These are phyloP conservation scores for Rubroboletus pulcherrimus DNA, from an alignment of 768 basidiomycete species.

Conservation along the genomic window DNA sequence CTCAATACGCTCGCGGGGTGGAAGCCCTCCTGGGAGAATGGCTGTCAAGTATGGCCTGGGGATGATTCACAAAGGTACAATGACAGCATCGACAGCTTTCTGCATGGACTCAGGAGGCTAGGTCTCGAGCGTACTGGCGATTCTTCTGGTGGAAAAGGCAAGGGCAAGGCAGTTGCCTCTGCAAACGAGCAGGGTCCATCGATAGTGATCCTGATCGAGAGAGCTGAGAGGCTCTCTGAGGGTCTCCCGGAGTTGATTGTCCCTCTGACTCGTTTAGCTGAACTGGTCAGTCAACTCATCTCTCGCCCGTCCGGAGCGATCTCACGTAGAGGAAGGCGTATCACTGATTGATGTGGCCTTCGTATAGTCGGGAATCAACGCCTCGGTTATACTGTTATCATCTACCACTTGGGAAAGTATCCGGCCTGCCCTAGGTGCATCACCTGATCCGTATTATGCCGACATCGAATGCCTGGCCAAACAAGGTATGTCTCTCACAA, in stretches of 20 bases:
- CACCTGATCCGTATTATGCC: constrained; percentile 70
- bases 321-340: neutral
- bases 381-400: constrained; percentile 63
- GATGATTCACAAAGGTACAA: constrained; percentile 48
- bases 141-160: constrained; percentile 24
- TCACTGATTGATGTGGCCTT: constrained; percentile 5
- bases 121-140: constrained; percentile 20
- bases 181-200: constrained; percentile 15
- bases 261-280: constrained; percentile 66
- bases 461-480: constrained; percentile 52
- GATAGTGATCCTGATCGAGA: constrained; percentile 62
- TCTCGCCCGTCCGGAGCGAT: neutral
- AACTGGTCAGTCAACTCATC: constrained; percentile 49
- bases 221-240: constrained; percentile 64
- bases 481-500: constrained; percentile 43
- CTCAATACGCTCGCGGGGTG: constrained; percentile 59
- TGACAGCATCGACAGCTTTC: constrained; percentile 62
- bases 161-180: constrained; percentile 26
- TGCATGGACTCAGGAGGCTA: constrained; percentile 56
- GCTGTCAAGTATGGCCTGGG: constrained; percentile 55
- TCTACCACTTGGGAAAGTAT: constrained; percentile 68
- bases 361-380: constrained; percentile 54
- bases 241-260: constrained; percentile 61
- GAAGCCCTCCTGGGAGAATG: constrained; percentile 55
- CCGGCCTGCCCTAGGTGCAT: constrained; percentile 62